A percentile compares a stretch with the other conserved stretches of the same genome.
phyloP scores from a whole-genome alignment of 208 protist genomes.

The Trichomonas gallinae region DNA sequence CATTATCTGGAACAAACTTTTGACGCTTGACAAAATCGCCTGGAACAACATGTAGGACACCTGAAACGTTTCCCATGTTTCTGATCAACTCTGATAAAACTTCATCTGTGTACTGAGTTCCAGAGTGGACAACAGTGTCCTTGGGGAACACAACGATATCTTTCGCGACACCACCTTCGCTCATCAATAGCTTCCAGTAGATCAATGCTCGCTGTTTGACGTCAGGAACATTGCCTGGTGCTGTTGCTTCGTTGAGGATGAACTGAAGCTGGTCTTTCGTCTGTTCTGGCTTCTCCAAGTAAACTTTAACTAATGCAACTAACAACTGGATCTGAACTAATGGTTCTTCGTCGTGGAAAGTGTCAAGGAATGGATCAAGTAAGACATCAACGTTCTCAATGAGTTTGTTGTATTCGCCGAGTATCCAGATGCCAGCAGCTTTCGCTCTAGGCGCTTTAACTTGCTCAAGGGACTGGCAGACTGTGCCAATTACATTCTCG shows the following conservation, averaged over 20 bases:
- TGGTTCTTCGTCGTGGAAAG: neutral
- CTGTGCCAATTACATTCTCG: slow-evolving; percentile 32
- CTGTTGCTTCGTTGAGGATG: neutral
- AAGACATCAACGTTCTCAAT: slow-evolving; percentile 77
- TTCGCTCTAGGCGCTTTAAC: neutral
- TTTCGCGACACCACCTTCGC: slow-evolving; percentile 23
- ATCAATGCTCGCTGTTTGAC: neutral
- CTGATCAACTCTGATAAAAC: neutral
- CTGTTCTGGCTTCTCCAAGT: neutral
- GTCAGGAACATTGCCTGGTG: neutral
- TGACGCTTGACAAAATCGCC: neutral
- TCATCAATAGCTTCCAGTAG: neutral
- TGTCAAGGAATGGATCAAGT: slow-evolving; percentile 49
- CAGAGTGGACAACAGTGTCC: neutral
- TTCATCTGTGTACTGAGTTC: neutral
- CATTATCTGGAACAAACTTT: neutral
- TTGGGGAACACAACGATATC: neutral
- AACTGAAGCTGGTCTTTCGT: neutral
- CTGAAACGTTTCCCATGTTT: neutral
- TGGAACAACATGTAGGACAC: neutral
- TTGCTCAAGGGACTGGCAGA: slow-evolving; percentile 71
- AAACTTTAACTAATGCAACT: neutral
- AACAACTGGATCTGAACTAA: neutral
- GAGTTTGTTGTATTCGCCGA: slow-evolving; percentile 71
- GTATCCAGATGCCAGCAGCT: slow-evolving; percentile 20